Percentiles rank a stretch among this genome's conserved stretches.
phyloP scores from a whole-genome alignment of 306 rosid species.

The Gynostemma pentaphyllum region DNA sequence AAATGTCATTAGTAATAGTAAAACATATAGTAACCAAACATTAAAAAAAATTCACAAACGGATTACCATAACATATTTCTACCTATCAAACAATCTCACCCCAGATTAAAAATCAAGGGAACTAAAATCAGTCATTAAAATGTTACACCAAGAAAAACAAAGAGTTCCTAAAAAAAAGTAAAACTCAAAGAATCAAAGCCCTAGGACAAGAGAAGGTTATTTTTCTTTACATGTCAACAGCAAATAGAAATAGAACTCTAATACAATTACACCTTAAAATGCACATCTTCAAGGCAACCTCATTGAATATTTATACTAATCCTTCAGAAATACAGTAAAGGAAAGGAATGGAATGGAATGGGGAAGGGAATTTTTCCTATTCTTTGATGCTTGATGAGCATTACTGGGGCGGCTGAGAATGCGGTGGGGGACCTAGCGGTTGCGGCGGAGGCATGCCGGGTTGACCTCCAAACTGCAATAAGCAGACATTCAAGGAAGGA shows the following conservation, averaged over 20 bases:
- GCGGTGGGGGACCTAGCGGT: constrained; percentile 26
- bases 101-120: too few relatives aligned
- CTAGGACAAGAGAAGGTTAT: not conserved
- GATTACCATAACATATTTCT: too few relatives aligned
- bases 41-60: too few relatives aligned
- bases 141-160: not conserved
- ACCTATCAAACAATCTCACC: too few relatives aligned
- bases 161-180: too few relatives aligned
- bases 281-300: not conserved
- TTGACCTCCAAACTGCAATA: constrained; percentile 67
- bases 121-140: not conserved
- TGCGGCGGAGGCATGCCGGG: constrained; percentile 63
- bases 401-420: constrained; percentile 52
- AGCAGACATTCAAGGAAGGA: constrained; percentile 11
- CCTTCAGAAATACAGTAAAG: not conserved
- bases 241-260: not conserved
- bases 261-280: not conserved
- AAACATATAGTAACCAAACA: too few relatives aligned
- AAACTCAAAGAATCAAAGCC: too few relatives aligned
- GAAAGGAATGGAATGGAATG: not conserved
- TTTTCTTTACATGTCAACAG: not conserved
- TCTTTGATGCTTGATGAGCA: not conserved
- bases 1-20: too few relatives aligned
- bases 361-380: not conserved
- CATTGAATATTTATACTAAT: not conserved